These are phyloP conservation scores for Penicillium decumbens DNA, from an alignment of 2,329 filamentous ascomycete genomes.

Conservation along the genomic window DNA sequence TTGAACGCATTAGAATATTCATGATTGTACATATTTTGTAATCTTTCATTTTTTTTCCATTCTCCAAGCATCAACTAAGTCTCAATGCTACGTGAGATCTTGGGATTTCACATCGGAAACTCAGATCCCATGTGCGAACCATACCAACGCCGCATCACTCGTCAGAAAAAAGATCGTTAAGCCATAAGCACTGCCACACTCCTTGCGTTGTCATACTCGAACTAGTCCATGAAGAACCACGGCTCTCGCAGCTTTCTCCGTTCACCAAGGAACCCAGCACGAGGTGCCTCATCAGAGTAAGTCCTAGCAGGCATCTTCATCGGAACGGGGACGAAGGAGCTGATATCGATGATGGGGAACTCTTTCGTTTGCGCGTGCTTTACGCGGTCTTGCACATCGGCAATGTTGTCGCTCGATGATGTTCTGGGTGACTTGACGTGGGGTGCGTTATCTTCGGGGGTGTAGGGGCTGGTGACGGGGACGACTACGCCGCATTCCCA, in stretches of 20 bases:
- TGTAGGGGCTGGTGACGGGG: constrained; percentile 45
- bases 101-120: too few species aligned
- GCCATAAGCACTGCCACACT: neutral
- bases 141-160: neutral
- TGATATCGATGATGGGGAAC: neutral
- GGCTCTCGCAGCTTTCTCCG: neutral
- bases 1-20: neutral
- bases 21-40: neutral
- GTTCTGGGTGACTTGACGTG: constrained; percentile 10
- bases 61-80: too few species aligned
- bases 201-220: neutral
- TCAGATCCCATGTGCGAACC: too few species aligned
- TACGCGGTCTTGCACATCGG: neutral
- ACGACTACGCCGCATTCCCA: constrained; percentile 93
- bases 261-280: neutral
- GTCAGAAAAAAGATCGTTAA: neutral
- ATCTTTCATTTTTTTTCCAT: neutral
- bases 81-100: too few species aligned
- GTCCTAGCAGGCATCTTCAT: constrained; percentile 37
- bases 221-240: constrained; percentile 13
- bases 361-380: neutral
- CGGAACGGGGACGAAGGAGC: constrained; percentile 38
- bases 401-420: neutral
- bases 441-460: constrained; percentile 32
- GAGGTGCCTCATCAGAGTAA: neutral